phyloP scores from a whole-genome alignment of 2,329 filamentous ascomycete genomes.

The Claviceps quebecensis region DNA sequence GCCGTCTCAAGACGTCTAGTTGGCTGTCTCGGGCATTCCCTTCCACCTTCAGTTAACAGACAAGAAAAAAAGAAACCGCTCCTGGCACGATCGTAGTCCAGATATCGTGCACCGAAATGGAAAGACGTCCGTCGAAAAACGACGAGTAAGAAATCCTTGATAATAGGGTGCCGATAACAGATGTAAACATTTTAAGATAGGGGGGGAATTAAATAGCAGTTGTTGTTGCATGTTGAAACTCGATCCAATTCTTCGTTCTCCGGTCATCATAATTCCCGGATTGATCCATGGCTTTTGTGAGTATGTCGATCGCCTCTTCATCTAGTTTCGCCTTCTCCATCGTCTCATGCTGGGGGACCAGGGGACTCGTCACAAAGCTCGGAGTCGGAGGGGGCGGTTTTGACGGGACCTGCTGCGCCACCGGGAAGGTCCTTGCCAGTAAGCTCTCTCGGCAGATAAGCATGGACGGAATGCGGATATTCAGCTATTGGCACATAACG shows the following conservation, averaged over 20 bases:
- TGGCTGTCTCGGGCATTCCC: too few relatives aligned
- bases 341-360: slow-evolving; percentile 33
- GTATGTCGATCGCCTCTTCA: slow-evolving; percentile 26
- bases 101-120: too few relatives aligned
- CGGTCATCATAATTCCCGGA: slow-evolving; percentile 23
- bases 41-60: too few relatives aligned
- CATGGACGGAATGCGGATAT: slow-evolving; percentile 48
- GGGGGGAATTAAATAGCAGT: slow-evolving; percentile 3
- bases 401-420: slow-evolving; percentile 27
- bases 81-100: too few relatives aligned
- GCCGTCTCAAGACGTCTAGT: too few relatives aligned
- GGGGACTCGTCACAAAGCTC: slow-evolving; percentile 24
- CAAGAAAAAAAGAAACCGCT: too few relatives aligned
- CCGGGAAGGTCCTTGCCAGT: slow-evolving; percentile 29
- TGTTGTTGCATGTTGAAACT: slow-evolving; percentile 11
- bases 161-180: neutral
- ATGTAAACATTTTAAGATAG: neutral
- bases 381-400: slow-evolving; percentile 19
- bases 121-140: too few relatives aligned
- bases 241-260: slow-evolving; percentile 25
- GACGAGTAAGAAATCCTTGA: neutral
- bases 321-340: slow-evolving; percentile 33
- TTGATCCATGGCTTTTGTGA: slow-evolving; percentile 25
- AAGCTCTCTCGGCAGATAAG: slow-evolving; percentile 41
- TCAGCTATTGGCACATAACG: slow-evolving; percentile 25